Percentiles rank a stretch among this genome's conserved stretches.
Conservation (phyloP, 805 yeast genomes). For the Ogataea allantospora region DNA sequence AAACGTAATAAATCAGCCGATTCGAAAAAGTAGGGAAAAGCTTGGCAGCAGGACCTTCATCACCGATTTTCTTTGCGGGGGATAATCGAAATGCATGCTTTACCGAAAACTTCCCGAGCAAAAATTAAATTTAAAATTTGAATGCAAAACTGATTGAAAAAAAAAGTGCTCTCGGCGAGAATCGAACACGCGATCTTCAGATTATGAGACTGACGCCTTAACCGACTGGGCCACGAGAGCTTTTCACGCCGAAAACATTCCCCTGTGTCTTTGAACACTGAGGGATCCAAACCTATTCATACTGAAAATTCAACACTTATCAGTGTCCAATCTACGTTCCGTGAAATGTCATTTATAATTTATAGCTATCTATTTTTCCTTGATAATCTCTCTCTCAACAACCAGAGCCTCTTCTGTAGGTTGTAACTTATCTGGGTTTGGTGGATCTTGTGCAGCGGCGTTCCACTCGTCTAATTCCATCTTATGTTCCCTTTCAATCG, state of each 20-base stretch:
- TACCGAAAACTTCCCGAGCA: too few relatives aligned
- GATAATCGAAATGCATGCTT: too few relatives aligned
- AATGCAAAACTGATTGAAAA: constrained; percentile 3
- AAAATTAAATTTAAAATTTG: not conserved
- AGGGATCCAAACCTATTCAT: too few relatives aligned
- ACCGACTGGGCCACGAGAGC: constrained; percentile 42
- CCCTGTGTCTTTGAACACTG: not conserved
- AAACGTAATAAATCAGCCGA: too few relatives aligned
- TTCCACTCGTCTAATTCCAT: constrained; percentile 77
- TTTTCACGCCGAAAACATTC: not conserved
- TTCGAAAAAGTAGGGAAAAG: too few relatives aligned
- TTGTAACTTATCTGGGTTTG: constrained; percentile 26
- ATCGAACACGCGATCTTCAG: constrained; percentile 42
- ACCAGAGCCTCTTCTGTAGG: constrained; percentile 53
- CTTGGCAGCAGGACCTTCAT: too few relatives aligned
- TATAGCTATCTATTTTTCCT: constrained; percentile 7
- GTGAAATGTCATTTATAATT: not conserved
- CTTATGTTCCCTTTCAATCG: constrained; percentile 77
- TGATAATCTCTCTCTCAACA: constrained; percentile 37
- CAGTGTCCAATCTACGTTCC: too few relatives aligned
- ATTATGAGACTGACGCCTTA: constrained; percentile 42
- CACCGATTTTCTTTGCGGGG: too few relatives aligned
- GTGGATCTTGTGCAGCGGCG: constrained; percentile 30
- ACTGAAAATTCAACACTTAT: too few relatives aligned
- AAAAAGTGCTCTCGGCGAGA: constrained; percentile 38